Evolutionary conservation across 805 yeast species (phyloP), one percentile per base, ranked within the genome.

Genomic region (Candida insectalens): DNA sequence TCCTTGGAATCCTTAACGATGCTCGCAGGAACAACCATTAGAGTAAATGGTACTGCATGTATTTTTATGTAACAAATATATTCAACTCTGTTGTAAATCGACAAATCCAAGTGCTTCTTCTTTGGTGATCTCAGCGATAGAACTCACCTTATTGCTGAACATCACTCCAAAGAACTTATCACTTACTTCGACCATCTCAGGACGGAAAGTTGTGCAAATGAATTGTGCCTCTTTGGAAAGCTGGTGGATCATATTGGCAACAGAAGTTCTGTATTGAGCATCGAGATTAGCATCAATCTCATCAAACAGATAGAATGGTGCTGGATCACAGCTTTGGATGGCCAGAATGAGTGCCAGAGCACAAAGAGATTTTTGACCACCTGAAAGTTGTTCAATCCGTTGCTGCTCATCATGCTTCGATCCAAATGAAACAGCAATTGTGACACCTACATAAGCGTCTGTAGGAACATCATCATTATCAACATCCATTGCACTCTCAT

Each of bases 271-370:
- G 51, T 88, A 89, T 49, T 83, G 95, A 3, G 94, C 74, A 57
- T 92, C 98, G 41, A 92, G 65, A 46, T 89, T 92, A 4, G 97
- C 96, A 60, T 92, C 98, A 38, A 92, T 81, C 61, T 92, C 98
- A 57, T 92, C 98, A 56, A 92, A 89, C 30, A 92, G 59, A 52
- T 92, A 92, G 55, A 92, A 92, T 32, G 97, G 96, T 6, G 96
- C 96, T 8, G 97, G 97, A 46, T 92, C 97, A 43, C 94, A 84
- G 50, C 72, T 76, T 60, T 92, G 98, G 39, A 89, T 84, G 4
- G 98, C 96, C 37, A 92, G 67, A 43, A 92, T 88, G 33, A 92
- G 68, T 0, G 97, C 88, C 45, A 92, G 76, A 1, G 98, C 97
- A 63, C 97, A 88, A n/a, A 92, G 63, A 0, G 96, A 83, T 53